These are phyloP conservation scores for Pseudonitzschia pungens DNA, from an alignment of 108 stramenopile species.

Conservation along the genomic window DNA sequence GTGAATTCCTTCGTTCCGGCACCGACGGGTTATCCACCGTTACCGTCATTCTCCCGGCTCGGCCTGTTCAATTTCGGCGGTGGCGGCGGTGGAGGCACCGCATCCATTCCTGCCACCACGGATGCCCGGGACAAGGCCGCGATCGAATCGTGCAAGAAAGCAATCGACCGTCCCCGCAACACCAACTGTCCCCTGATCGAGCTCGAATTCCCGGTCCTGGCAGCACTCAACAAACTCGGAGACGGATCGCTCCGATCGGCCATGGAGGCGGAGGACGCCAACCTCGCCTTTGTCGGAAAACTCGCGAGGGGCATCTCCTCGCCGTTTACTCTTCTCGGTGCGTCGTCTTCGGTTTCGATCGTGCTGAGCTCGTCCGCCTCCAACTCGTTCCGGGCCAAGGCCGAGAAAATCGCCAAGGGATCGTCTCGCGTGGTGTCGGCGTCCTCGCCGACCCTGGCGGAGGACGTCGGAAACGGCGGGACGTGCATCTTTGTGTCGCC, in stretches of 20 bases:
- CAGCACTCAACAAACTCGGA: constrained; percentile 66
- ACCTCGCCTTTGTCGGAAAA: constrained; percentile 53
- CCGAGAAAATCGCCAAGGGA: constrained; percentile 34
- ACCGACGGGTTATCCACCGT: background rate
- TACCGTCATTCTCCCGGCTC: background rate
- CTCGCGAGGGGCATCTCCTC: constrained; percentile 38
- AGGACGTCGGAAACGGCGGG: constrained; percentile 19
- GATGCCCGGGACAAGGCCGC: constrained; percentile 48
- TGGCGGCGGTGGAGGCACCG: background rate
- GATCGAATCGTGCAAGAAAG: constrained; percentile 53
- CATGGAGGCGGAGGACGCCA: constrained; percentile 63
- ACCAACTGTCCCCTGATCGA: constrained; percentile 59
- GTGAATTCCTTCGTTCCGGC: background rate
- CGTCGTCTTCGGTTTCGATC: constrained; percentile 37
- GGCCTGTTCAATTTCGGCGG: constrained; percentile 5
- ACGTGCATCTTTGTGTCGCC: constrained; percentile 65
- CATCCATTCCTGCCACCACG: constrained; percentile 3
- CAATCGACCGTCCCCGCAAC: constrained; percentile 46
- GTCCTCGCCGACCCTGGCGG: constrained; percentile 7
- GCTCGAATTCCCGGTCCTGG: constrained; percentile 71
- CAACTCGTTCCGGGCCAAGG: constrained; percentile 40
- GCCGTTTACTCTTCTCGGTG: constrained; percentile 40
- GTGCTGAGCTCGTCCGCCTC: constrained; percentile 52
- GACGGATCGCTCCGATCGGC: constrained; percentile 70
- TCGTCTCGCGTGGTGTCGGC: constrained; percentile 17